Base-by-base conservation (phyloP, 2,329 filamentous ascomycete species). In the Paramyrothecium roridum region DNA sequence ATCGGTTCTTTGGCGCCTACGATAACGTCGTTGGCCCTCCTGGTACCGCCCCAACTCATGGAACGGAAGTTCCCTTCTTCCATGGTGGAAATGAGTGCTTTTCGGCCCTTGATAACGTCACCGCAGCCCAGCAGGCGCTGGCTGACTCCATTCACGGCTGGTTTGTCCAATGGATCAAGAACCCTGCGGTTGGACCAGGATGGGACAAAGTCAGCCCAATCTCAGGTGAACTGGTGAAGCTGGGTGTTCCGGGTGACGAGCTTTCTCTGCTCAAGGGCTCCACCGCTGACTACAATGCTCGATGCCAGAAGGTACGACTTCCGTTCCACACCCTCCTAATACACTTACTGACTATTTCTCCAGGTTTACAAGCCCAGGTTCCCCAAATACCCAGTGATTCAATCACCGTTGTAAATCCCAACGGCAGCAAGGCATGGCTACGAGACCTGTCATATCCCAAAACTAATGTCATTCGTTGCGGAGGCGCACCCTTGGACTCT, bases 11-110 rank as follows among this genome's bases (percentile, higher is more conserved):
- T 49, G 74, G 71, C 30, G 63, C 67, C 12, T 77, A 76, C 50
- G 64, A 73, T 55, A 76, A 75, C 51, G 70, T 74, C 2, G 69
- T 73, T 10, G 71, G 71, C 3, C 49, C 52, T 8, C 52, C 63
- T 10, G 56, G 55, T 47, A 65, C 63, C 8, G 63, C 63, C 1
- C 63, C 63, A 3, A 65, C 63, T 3, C 63, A 65, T 52, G 63
- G 63, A 1, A 65, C 63, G 4, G 63, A 77, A 56, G 72, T 77
- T 0, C 72, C 75, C n/a, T 77, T 76, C 63, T 77, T 77, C 64
- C 68, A 76, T 40, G 75, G 75, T 17, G 75, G 75, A 8, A 76
- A 77, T 33, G 73, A 76, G 56, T 75, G 70, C 56, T 77, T 77
- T 53, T 60, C 63, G 13, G 57, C 60, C 0, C 59, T 72, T 0